Evolutionary conservation across 2,329 filamentous ascomycete genomes (phyloP), one percentile per base, ranked within the genome.

Genomic region (Biscogniauxia mediterranea): DNA sequence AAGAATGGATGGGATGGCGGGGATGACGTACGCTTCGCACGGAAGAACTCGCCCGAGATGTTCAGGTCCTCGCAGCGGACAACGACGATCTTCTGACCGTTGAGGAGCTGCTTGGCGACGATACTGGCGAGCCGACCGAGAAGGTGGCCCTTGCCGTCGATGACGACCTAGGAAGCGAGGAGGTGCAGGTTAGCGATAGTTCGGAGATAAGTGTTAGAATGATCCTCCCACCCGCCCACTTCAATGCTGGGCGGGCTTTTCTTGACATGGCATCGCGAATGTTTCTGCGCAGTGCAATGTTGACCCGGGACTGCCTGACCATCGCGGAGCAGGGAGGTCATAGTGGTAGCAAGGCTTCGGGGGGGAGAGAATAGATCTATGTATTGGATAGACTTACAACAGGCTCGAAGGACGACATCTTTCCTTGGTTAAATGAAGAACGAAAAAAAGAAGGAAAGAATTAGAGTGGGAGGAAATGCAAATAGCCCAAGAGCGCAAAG

Each of bases 11-110:
- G 15, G n/a, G 55, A 7, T 26, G 56, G 54, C 38, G 50, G 65
- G 68, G 66, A 68, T 69, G 77, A 97, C 94, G 83, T 97, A 99
- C 95, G 91, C 91, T 99, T 99, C 74, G 94, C 89, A 82, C 95
- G 93, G 91, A 99, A 99, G 92, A 99, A 99, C 87, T 98, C 95
- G 85, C 95, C 95, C 74, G 95, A 99, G 88, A 99, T 99, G 90
- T 99, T 99, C 82, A 99, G 89, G 76, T 92, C 93, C 86, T 99
- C 95, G 84, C 91, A 96, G 87, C 95, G 92, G 80, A 99, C 95
- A 75, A 99, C 86, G 77, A 98, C 94, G 80, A 99, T 96, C 91
- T 98, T 98, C 87, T 98, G 94, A 80, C 94, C 94, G 83, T 89
- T 96, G 76, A 98, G 91, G 78, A 98, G 89, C 87, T 98, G 94